Base-by-base conservation (phyloP, 495 filamentous ascomycete species). In the Rusavskia elegans region DNA sequence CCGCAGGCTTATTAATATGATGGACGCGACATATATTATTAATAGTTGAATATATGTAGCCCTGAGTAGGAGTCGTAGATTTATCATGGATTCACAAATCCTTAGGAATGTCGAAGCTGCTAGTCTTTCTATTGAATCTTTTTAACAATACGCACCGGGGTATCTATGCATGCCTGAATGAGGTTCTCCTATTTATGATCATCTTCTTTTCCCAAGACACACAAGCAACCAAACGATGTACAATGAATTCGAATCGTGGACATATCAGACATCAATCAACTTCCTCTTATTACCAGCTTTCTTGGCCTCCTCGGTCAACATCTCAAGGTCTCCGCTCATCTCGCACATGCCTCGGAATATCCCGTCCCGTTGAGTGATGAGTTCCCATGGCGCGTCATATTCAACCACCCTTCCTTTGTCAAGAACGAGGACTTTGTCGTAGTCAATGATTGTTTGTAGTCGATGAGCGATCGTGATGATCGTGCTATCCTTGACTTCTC, bases 401-500 rank as follows among this genome's bases (percentile, higher is more conserved):
- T 99, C 90, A 19, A 92, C 74, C 17, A 99, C 84, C 35, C 70
- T 64, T 25, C 93, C 93, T 60, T 89, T 86, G 59, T 99, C 93
- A 25, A 99, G 72, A 13, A 97, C 89, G 5, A 97, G 73, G n/a
- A 99, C 92, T 71, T 94, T 95, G 69, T 97, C 90, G 62, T 97
- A 97, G 61, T 97, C 93, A 45, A 88, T 86, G 59, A 99, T 95
- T 0, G 90, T 97, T 57, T 95, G 87, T 52, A 99, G 73, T 13
- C 93, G 82, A 66, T 99, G 93, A n/a, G 93, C 93, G 59, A 99
- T 97, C 0, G 93, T 97, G 61, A 94, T 89, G 63, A 93, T 94
- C 11, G 93, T 99, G 67, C 82, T 89, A 40, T 83, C 81, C 52
- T 68, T 71, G 38, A 97, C 72, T 63, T 95, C 87, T 37, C 87